A percentile compares a stretch with the other conserved stretches of the same genome.
These are phyloP conservation scores for Ganoderma lingzhi DNA, from an alignment of 1,284 basidiomycete species.

Conservation along the genomic window DNA sequence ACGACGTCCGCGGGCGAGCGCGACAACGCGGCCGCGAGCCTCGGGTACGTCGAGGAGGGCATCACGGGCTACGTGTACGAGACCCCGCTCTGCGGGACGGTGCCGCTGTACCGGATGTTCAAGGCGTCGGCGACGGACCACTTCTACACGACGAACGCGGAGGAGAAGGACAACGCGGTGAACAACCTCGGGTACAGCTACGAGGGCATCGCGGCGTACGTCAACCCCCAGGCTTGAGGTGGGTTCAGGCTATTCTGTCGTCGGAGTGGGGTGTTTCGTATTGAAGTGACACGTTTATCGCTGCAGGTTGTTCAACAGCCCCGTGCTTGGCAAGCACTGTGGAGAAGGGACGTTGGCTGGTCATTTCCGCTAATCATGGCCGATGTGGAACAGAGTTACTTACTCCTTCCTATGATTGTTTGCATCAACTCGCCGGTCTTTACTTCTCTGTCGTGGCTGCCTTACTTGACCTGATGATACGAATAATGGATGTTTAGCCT, in stretches of 20 bases:
- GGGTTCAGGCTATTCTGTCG: background rate
- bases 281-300: background rate
- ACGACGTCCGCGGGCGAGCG: conserved; percentile 14
- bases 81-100: conserved; percentile 10
- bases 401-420: background rate
- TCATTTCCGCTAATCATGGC: background rate
- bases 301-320: background rate
- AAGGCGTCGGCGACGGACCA: conserved; percentile 13
- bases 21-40: conserved; percentile 7
- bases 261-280: background rate
- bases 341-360: background rate
- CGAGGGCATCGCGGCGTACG: conserved; percentile 17
- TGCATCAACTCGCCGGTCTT: background rate
- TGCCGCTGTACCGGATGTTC: conserved; percentile 25
- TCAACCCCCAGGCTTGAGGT: conserved; percentile 12
- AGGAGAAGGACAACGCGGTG: conserved; percentile 15
- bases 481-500: background rate
- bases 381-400: background rate
- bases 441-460: background rate
- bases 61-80: conserved; percentile 15
- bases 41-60: conserved; percentile 15
- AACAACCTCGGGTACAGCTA: conserved; percentile 10
- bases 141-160: conserved; percentile 23
- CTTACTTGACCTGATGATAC: background rate
- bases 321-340: background rate